Base-by-base conservation (phyloP, 1,284 basidiomycete species). In the Microstroma glucosiphilum region DNA sequence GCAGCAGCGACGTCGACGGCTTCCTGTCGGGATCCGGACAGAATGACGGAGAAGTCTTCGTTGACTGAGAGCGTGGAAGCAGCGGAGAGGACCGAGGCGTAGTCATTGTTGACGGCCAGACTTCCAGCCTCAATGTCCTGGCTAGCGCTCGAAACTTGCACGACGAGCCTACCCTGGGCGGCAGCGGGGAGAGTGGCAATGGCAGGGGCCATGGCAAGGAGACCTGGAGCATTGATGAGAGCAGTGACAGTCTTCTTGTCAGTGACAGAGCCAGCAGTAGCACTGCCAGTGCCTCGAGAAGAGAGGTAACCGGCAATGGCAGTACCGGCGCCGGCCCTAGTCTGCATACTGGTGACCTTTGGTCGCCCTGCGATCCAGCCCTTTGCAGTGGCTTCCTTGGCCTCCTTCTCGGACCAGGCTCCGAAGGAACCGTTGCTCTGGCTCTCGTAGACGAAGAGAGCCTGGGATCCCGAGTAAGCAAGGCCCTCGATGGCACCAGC, bases 241-340 rank as follows among this genome's bases (percentile, higher is more conserved):
- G 73, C 76, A 40, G 71, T 69, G 55, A 78, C 75, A 30, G 69
- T 64, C 61, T 69, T 69, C 59, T 63, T 63, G 40, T 62, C 57
- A 30, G 60, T 57, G 26, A 23, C 59, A 15, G 64, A 63, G 23
- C 65, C 57, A 40, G 59, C 59, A 21, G 21, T 60, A 30, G 63
- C 63, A n/a, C 66, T 69, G 25, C 67, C 67, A 11, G 59, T 62
- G 40, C 66, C 65, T 57, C 67, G 68, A 59, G 64, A 67, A 46
- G 70, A 61, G 37, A 79, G 64, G 65, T 75, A 79, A 58, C 77
- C 77, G 12, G 70, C 66, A 61, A 79, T 71, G 59, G 76, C 73
- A 58, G 60, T 69, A 49, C 69, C 76, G 23, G 77, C 98, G 46
- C 94, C 96, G 2, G 92, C 60, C 37, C 76, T 73, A 48, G 76